phyloP scores from a whole-genome alignment of 2,329 filamentous ascomycete species.

The Pseudogymnoascus sp. region DNA sequence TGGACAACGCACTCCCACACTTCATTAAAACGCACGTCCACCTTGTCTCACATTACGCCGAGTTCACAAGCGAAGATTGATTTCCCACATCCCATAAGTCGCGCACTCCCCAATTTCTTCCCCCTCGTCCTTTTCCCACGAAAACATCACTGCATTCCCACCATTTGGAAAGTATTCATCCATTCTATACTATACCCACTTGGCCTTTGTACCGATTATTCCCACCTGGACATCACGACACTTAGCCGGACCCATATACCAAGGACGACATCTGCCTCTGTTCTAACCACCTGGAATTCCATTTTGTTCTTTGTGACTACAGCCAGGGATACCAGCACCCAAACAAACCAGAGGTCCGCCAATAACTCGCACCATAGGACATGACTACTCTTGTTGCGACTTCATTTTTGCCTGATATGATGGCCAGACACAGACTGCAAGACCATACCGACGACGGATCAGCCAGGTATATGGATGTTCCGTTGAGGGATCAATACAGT shows the following conservation, averaged over 20 bases:
- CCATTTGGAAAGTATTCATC: constrained; percentile 6
- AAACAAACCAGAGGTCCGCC: not conserved
- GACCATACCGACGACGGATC: not conserved
- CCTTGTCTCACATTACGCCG: constrained; percentile 1
- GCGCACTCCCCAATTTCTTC: constrained; percentile 4
- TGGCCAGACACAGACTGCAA: constrained; percentile 10
- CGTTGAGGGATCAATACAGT: constrained; percentile 5
- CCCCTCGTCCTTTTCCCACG: not conserved
- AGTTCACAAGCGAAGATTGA: not conserved
- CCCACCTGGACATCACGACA: not conserved
- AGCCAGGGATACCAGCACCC: constrained; percentile 7
- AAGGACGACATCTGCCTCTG: constrained; percentile 1
- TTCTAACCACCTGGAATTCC: constrained; percentile 9
- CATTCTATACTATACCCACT: constrained; percentile 4
- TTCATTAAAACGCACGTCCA: constrained; percentile 8
- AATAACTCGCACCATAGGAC: not conserved
- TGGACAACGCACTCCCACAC: constrained; percentile 7
- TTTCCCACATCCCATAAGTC: constrained; percentile 9
- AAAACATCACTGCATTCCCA: not conserved
- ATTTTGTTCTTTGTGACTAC: constrained; percentile 7
- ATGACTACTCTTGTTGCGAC: constrained; percentile 6
- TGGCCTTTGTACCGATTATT: constrained; percentile 6
- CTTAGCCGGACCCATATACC: not conserved
- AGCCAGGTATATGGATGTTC: not conserved
- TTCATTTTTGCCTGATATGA: constrained; percentile 8